phyloP scores from a whole-genome alignment of 805 yeast genomes.

The Torulaspora delbrueckii region DNA sequence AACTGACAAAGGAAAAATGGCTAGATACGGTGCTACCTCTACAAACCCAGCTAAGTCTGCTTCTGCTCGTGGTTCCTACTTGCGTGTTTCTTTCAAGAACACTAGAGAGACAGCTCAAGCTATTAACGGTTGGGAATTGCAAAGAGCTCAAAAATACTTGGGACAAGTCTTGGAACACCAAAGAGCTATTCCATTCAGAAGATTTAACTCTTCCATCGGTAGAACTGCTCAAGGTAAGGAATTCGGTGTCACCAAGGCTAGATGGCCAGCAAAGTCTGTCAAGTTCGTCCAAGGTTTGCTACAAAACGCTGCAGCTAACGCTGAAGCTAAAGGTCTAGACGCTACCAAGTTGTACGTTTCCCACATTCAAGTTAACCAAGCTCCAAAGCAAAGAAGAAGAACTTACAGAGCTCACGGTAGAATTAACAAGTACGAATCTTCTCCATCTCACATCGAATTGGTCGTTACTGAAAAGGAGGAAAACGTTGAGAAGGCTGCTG shows the following conservation, averaged over 20 bases:
- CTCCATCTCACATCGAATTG: constrained; percentile 98
- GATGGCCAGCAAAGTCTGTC: constrained; percentile 99
- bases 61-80: constrained; percentile 98
- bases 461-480: constrained; percentile 93
- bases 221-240: constrained; percentile 99
- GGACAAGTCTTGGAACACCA: constrained; percentile 94
- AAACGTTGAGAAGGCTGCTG: constrained; percentile 86
- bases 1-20: constrained; percentile 52
- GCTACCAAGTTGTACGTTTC: constrained; percentile 87
- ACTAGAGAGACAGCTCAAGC: constrained; percentile 99
- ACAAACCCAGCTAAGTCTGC: constrained; percentile 99
- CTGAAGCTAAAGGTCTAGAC: constrained; percentile 98
- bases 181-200: constrained; percentile 99
- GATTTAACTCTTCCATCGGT: constrained; percentile 94
- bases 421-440: constrained; percentile 97
- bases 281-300: constrained; percentile 90
- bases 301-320: constrained; percentile 97
- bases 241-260: constrained; percentile 99
- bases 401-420: constrained; percentile 99
- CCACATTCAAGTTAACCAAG: constrained; percentile 99
- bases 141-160: constrained; percentile 93
- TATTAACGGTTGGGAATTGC: constrained; percentile 95
- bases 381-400: constrained; percentile 99
- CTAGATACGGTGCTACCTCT: constrained; percentile 99
- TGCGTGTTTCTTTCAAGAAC: constrained; percentile 99